These are phyloP conservation scores for Solanum tacnaense DNA, from an alignment of 257 asterid genomes.

Conservation along the genomic window DNA sequence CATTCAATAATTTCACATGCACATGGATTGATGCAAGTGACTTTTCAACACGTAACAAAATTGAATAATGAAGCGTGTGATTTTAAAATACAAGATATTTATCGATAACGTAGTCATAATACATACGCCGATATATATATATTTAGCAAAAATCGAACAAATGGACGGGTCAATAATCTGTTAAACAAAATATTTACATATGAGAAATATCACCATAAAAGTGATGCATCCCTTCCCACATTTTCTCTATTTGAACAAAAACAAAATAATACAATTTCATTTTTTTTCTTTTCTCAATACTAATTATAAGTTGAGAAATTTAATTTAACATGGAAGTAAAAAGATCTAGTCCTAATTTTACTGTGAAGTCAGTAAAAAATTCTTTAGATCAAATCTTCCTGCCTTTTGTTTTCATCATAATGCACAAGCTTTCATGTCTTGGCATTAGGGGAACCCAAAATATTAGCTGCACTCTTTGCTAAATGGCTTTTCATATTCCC, in stretches of 20 bases:
- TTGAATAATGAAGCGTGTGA: not conserved
- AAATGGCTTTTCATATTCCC: constrained; percentile 56
- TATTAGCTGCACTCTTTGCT: constrained; percentile 43
- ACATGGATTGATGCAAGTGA: not conserved
- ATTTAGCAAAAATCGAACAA: not conserved
- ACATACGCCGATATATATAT: not conserved
- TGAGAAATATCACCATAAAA: not conserved
- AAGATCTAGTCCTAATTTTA: not conserved
- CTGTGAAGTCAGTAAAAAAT: not conserved
- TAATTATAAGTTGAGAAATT: not conserved
- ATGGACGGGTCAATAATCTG: not conserved
- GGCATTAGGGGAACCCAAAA: constrained; percentile 54
- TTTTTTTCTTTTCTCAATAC: not conserved
- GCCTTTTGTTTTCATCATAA: not conserved
- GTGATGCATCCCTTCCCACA: not conserved
- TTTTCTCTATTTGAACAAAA: not conserved
- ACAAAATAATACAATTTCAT: not conserved
- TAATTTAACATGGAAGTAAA: not conserved
- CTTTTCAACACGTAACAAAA: not conserved
- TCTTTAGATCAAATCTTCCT: not conserved
- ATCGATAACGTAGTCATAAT: not conserved
- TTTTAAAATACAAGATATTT: not conserved
- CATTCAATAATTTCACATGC: not conserved
- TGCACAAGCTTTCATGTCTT: constrained; percentile 44
- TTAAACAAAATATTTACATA: not conserved